Conservation (phyloP, 768 basidiomycete genomes). For the Russula virescens region DNA sequence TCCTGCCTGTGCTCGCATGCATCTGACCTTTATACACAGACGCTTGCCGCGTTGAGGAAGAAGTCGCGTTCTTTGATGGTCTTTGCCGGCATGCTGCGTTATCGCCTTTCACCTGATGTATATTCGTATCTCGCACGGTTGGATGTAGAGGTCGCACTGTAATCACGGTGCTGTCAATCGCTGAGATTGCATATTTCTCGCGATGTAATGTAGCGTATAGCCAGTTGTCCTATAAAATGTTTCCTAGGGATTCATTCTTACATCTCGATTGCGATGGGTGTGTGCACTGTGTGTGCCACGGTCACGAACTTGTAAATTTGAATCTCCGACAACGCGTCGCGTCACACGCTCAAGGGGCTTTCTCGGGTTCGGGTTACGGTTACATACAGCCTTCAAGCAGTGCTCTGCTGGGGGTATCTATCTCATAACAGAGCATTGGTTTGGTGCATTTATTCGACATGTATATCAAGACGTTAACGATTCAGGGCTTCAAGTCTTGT, state of each 20-base stretch:
- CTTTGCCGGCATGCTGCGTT: slow-evolving; percentile 83
- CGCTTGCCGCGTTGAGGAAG: slow-evolving; percentile 58
- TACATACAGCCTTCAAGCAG: too few species aligned
- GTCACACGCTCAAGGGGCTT: too few species aligned
- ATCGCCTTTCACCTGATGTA: slow-evolving; percentile 85
- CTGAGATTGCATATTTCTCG: neutral
- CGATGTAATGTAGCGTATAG: neutral
- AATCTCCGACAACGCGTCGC: too few species aligned
- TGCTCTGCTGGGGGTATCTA: neutral
- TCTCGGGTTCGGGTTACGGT: too few species aligned
- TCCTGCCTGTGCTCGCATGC: slow-evolving; percentile 18
- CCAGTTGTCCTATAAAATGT: neutral
- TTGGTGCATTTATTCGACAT: slow-evolving; percentile 32
- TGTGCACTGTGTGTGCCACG: too few species aligned
- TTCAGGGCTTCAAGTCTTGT: slow-evolving; percentile 99
- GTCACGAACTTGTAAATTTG: too few species aligned
- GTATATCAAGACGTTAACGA: slow-evolving; percentile 86
- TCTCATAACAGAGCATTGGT: neutral
- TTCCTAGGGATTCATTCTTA: too few species aligned
- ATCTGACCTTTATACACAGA: slow-evolving; percentile 38
- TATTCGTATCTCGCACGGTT: slow-evolving; percentile 82
- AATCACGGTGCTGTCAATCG: slow-evolving; percentile 15
- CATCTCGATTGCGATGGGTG: too few species aligned
- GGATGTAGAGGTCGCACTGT: slow-evolving; percentile 82
- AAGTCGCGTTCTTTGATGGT: slow-evolving; percentile 85